Evolutionary conservation across 805 yeast species (phyloP).

Genomic region (Grigorovia transvaalensis): DNA sequence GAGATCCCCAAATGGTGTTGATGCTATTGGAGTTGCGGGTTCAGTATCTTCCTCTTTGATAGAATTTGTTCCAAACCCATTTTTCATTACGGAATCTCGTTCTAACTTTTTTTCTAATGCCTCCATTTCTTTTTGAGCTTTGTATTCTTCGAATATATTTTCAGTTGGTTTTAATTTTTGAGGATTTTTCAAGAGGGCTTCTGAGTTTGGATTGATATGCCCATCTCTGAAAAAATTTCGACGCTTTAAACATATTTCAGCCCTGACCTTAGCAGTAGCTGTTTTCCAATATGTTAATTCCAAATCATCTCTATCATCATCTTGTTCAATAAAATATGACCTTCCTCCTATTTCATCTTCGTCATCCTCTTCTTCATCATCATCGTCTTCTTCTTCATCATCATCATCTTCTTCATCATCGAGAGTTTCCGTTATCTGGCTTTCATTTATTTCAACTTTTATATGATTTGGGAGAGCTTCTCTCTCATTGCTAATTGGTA

Average conservation of each 20-base stretch:
- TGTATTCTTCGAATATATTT: constrained; percentile 23
- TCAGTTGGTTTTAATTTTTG: constrained; percentile 53
- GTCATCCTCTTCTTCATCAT: constrained; percentile 37
- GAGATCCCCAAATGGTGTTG: background rate
- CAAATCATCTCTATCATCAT: constrained; percentile 55
- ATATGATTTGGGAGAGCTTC: no score
- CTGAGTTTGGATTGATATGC: constrained; percentile 53
- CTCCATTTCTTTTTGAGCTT: constrained; percentile 24
- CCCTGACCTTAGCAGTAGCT: constrained; percentile 69
- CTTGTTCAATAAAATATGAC: constrained; percentile 38
- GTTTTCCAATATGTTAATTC: constrained; percentile 78
- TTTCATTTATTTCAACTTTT: no score
- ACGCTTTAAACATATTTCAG: constrained; percentile 61
- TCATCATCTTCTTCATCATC: constrained; percentile 1
- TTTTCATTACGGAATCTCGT: constrained; percentile 32
- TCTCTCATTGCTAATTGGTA: no score
- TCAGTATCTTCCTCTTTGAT: constrained; percentile 28
- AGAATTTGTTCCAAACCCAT: constrained; percentile 24
- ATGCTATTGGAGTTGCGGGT: background rate
- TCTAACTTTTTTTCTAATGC: constrained; percentile 19
- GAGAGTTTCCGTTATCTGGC: no score
- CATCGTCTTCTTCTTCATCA: constrained; percentile 28
- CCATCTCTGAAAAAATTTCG: constrained; percentile 52
- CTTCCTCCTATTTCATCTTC: constrained; percentile 33
- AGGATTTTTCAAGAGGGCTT: constrained; percentile 58